Conservation (phyloP, 169 alveolate genomes). For the Neospora caninum region DNA sequence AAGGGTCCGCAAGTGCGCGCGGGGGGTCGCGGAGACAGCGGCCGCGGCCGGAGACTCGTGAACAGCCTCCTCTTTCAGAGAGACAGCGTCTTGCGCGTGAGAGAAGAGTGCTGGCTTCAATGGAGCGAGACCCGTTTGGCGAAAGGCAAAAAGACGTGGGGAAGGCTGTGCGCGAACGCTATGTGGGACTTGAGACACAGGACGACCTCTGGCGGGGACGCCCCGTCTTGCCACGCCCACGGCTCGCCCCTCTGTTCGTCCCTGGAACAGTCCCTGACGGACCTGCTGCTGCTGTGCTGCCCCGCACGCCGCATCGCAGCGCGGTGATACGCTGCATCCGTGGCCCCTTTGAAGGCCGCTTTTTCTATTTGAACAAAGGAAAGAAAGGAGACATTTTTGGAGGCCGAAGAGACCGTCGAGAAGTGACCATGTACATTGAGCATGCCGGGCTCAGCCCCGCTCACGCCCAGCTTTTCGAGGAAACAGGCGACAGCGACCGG, state of each 20-base stretch:
- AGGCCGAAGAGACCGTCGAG: neutral
- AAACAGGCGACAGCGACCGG: neutral
- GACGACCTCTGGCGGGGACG: neutral
- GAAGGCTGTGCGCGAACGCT: neutral
- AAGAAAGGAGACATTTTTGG: neutral
- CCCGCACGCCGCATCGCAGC: slow-evolving; percentile 18
- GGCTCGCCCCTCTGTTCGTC: neutral
- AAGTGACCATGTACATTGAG: slow-evolving; percentile 17
- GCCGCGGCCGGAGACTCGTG: no score
- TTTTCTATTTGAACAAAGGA: neutral
- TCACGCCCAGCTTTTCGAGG: neutral
- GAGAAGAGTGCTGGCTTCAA: no score
- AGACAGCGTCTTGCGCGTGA: no score
- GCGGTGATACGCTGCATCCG: slow-evolving; percentile 11
- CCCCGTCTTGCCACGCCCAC: neutral
- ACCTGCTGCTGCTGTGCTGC: neutral
- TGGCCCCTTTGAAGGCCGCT: slow-evolving; percentile 24
- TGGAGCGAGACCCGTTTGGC: no score
- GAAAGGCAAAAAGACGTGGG: neutral
- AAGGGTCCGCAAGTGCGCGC: no score
- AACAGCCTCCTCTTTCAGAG: no score
- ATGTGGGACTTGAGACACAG: neutral
- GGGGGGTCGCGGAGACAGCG: no score
- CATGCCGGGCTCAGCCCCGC: slow-evolving; percentile 19
- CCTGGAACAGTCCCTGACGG: slow-evolving; percentile 1